These are phyloP conservation scores for Nemania bipapillata DNA, from an alignment of 2,329 filamentous ascomycete genomes.

Conservation along the genomic window DNA sequence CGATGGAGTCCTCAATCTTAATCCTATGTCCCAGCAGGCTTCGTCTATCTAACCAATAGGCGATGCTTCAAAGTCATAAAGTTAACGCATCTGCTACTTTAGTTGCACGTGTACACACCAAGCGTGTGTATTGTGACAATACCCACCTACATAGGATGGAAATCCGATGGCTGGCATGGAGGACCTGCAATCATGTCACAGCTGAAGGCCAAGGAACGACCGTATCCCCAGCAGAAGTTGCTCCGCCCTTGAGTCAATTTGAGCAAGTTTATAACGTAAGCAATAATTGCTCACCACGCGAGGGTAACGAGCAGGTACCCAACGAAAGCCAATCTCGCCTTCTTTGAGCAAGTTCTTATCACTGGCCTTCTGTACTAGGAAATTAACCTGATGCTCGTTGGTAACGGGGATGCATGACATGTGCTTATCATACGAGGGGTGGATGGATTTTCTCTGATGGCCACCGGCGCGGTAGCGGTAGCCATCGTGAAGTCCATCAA, in stretches of 20 bases:
- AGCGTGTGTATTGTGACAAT: neutral
- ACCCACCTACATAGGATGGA: neutral
- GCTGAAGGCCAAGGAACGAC: neutral
- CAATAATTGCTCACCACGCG: neutral
- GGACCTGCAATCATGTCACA: neutral
- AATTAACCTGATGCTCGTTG: neutral
- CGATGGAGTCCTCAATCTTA: neutral
- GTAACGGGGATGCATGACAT: neutral
- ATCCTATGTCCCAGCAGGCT: neutral
- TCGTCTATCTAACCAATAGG: no score
- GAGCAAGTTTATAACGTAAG: constrained; percentile 28
- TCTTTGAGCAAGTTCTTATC: constrained; percentile 8
- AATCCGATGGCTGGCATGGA: neutral
- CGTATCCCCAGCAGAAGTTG: neutral
- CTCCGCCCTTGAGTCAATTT: constrained; percentile 14
- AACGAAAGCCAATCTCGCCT: neutral
- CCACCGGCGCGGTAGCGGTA: neutral
- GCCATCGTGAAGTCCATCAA: neutral
- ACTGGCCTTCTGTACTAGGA: constrained; percentile 4
- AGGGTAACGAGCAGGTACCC: neutral
- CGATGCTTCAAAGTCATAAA: no score
- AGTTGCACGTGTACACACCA: neutral
- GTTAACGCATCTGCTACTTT: neutral
- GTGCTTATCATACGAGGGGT: constrained; percentile 1
- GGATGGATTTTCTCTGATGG: neutral